Percentiles rank a stretch among this genome's conserved stretches.
phyloP scores from a whole-genome alignment of 2,329 filamentous ascomycete species.

The Boeremia lycopersici region DNA sequence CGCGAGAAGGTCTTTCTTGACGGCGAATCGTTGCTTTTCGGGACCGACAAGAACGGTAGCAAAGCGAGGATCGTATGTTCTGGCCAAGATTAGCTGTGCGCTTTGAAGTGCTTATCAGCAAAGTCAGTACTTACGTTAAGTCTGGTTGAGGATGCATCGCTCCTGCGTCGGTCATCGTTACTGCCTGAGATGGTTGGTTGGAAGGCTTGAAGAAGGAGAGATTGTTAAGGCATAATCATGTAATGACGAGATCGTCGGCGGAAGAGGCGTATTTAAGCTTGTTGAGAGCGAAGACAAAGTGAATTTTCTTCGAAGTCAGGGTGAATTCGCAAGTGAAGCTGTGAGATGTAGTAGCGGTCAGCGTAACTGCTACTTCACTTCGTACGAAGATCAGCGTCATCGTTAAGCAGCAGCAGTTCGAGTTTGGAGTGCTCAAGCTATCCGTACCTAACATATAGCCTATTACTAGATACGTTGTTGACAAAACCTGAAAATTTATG shows the following conservation, averaged over 20 bases:
- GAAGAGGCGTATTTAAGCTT: background rate
- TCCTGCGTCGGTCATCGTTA: background rate
- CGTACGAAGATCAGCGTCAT: too few species aligned
- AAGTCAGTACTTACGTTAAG: background rate
- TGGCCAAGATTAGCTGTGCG: background rate
- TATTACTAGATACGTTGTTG: too few species aligned
- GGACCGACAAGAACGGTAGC: slow-evolving; percentile 1
- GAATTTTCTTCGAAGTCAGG: background rate
- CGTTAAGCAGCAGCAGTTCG: too few species aligned
- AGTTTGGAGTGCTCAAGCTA: too few species aligned
- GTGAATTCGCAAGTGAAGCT: background rate
- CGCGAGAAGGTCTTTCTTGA: slow-evolving; percentile 1
- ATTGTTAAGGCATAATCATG: background rate
- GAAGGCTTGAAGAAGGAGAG: background rate
- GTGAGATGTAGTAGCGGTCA: too few species aligned
- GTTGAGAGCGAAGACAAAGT: background rate
- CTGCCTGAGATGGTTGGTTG: background rate
- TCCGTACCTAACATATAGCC: too few species aligned
- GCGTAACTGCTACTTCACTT: too few species aligned
- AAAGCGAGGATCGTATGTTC: background rate
- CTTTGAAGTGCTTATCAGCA: background rate
- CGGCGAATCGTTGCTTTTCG: background rate
- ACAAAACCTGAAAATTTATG: too few species aligned
- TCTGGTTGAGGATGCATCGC: background rate
- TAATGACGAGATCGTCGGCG: too few species aligned